phyloP scores from a whole-genome alignment of 2,329 filamentous ascomycete species.

The Diplodia mutila region DNA sequence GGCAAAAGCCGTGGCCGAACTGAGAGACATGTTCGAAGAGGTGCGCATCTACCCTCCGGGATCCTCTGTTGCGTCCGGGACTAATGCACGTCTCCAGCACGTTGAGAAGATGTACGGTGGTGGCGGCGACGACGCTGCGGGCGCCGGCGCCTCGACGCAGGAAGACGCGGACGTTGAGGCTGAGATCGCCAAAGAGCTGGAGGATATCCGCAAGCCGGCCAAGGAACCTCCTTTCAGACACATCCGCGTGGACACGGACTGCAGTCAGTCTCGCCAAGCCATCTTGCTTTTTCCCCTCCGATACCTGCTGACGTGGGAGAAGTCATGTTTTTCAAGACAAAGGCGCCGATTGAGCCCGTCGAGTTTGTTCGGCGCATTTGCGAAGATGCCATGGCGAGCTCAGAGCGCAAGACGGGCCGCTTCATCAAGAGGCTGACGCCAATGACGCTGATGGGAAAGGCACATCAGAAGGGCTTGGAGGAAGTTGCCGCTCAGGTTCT shows the following conservation, averaged over 20 bases:
- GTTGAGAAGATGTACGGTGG: constrained; percentile 59
- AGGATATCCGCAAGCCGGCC: constrained; percentile 59
- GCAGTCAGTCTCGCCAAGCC: constrained; percentile 46
- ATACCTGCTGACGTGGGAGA: constrained; percentile 37
- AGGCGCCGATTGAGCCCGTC: constrained; percentile 62
- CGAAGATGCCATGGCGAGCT: constrained; percentile 56
- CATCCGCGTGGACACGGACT: constrained; percentile 59
- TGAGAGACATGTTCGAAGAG: constrained; percentile 68
- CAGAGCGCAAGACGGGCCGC: constrained; percentile 58
- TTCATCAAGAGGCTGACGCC: constrained; percentile 65
- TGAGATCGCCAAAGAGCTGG: constrained; percentile 73
- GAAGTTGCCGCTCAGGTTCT: constrained; percentile 68
- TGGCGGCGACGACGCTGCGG: constrained; percentile 35
- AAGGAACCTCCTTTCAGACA: constrained; percentile 56
- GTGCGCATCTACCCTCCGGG: constrained; percentile 45
- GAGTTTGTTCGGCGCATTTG: constrained; percentile 63
- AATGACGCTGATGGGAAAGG: constrained; percentile 64
- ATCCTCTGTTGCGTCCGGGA: constrained; percentile 7
- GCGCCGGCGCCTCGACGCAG: constrained; percentile 31
- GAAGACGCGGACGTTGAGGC: constrained; percentile 67
- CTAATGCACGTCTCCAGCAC: constrained; percentile 56
- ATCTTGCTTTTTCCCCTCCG: constrained; percentile 11
- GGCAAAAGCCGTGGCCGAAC: constrained; percentile 68
- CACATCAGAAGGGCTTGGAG: constrained; percentile 69
- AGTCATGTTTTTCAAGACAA: constrained; percentile 64